Evolutionary conservation across 495 filamentous ascomycete species (phyloP), one percentile per base, ranked within the genome.

Genomic region (Xylaria castorea): DNA sequence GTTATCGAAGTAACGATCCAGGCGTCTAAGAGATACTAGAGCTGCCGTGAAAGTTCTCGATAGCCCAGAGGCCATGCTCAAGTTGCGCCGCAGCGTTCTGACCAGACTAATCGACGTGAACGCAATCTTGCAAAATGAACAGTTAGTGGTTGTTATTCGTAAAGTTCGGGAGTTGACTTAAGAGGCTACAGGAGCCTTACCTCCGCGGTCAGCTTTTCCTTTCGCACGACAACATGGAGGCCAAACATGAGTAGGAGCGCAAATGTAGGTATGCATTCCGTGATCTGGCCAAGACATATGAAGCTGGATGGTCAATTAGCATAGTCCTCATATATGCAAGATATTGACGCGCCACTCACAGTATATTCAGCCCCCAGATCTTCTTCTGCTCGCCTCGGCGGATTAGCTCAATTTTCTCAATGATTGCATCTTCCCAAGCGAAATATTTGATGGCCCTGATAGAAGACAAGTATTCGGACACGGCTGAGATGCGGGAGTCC

Each of bases 381-480:
- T 82, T 81, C 51, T 78, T 80, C 57, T 87, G 85, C 65, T 87
- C 85, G n/a, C 80, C 76, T 27, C 71, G 65, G 9, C 85, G 82
- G 20, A 83, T 80, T 18, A 79, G 79, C 46, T 82, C 81, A 55
- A 87, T 80, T 40, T 78, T 78, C 25, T 83, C 74, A 14, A 81
- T 75, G 65, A 85, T 82, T 20, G 82, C 81, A 12, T 83, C 81
- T 61, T 87, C 85, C 85, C 85, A 87, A 9, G 84, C 81, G 73
- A 87, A 87, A 68, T 86, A 87, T 68, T 87, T 87, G 75, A 87
- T 81, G 8, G 83, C 82, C 27, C 82, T 81, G 51, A 87, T 87
- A 4, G 84, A 84, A 40, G 79, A 78, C 22, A 87, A 74, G 70
- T 86, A 87, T 65, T 87, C 85, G 11, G 83, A 81, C 38, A 87